Evolutionary conservation across 2,329 filamentous ascomycete genomes (phyloP).

Genomic region (Didymella sp.): DNA sequence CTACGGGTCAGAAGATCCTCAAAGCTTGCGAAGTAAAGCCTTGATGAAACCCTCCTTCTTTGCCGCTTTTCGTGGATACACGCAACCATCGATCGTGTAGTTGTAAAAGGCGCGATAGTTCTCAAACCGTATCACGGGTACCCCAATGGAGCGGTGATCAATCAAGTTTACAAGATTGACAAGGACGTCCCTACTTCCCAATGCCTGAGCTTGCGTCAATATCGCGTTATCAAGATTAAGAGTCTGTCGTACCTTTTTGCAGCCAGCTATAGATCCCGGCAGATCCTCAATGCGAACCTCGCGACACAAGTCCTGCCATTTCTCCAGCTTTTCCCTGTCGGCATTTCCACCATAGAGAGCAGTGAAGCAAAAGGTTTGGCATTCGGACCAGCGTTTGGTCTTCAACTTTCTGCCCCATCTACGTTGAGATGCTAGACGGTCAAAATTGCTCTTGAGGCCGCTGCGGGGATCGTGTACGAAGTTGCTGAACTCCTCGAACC

Average conservation of each 20-base stretch:
- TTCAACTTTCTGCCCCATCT: no score
- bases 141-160: conserved; percentile 30
- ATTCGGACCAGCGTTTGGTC: no score
- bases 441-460: no score
- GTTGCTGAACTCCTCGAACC: not conserved
- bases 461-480: no score
- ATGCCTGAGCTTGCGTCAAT: conserved; percentile 16
- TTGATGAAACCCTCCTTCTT: conserved; percentile 35
- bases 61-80: conserved; percentile 27
- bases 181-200: conserved; percentile 18
- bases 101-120: conserved; percentile 19
- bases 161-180: conserved; percentile 38
- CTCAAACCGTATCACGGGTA: conserved; percentile 19
- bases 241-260: conserved; percentile 26
- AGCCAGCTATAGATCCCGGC: conserved; percentile 28
- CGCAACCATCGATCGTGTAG: conserved; percentile 16
- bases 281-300: conserved; percentile 11
- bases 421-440: no score
- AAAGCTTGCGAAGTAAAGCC: conserved; percentile 16
- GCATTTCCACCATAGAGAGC: conserved; percentile 16
- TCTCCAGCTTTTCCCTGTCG: conserved; percentile 18
- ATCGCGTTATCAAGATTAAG: no score
- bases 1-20: no score
- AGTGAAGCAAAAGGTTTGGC: no score
- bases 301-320: conserved; percentile 33